Base-by-base conservation (phyloP, 192 early-diverging fungal species). In the Coemansia asiatica region DNA sequence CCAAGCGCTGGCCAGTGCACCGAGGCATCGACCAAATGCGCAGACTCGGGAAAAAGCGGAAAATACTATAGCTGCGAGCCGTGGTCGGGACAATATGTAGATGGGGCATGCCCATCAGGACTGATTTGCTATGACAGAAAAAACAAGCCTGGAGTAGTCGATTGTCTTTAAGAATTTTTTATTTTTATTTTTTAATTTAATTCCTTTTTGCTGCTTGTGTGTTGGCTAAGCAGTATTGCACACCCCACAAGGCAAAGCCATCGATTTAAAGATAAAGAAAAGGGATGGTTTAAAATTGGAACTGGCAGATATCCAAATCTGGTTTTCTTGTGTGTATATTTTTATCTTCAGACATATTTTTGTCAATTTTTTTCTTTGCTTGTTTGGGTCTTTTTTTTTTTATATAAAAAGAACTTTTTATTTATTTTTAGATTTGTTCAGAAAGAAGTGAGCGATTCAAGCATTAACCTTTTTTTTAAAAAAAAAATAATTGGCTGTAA, bases 71-170 rank as follows among this genome's bases (percentile, higher is more conserved):
- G 67, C 66, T 81, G 78, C 69, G 67, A 81, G 58, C 55, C 54
- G 47, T 81, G 78, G 78, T 62, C 69, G 1, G 73, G 73, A 46
- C 72, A 81, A 56, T 81, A 69, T 44, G 66, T 72, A 28, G 69
- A 63, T 23, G 63, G 68, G 22, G 49, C 33, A 35, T 81, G 78
- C 46, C 78, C 72, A 15, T 25, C 23, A 21, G 69, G 69, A 1
- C 78, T 75, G 35, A 72, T 40, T 49, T 64, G 62, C 62, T 64
- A 64, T 51, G 27, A 60, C 59, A 46, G 21, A n/a, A 47, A 60
- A 15, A 40, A 33, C 50, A 64, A 64, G 64, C 69, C 71, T 0
- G 76, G 76, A n/a, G 76, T 79, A 15, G n/a, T 56, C 16, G 54
- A 56, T 21, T 56, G 54, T 56, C 54, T 56, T 3, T 56, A 56